These are phyloP conservation scores for Botrytis fabae DNA, from an alignment of 2,329 filamentous ascomycete species.

Conservation along the genomic window DNA sequence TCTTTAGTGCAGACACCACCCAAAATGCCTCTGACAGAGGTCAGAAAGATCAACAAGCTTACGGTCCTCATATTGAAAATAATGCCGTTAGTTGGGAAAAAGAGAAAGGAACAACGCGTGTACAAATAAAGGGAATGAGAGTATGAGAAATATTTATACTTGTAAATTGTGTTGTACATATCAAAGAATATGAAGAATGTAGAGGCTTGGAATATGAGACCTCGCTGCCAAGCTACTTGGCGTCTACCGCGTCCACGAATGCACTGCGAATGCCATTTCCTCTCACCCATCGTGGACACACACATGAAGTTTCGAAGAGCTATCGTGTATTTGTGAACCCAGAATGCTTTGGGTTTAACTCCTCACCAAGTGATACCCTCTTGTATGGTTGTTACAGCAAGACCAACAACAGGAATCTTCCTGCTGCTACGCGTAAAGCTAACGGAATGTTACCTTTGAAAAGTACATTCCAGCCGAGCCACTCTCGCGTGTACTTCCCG, in stretches of 20 bases:
- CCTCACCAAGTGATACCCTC: neutral
- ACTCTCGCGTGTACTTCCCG: neutral
- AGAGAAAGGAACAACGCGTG: neutral
- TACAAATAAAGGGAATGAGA: neutral
- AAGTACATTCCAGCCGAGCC: constrained; percentile 5
- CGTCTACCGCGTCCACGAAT: neutral
- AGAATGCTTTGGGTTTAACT: too few relatives aligned
- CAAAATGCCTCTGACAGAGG: neutral
- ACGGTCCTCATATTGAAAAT: constrained; percentile 21
- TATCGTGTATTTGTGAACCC: neutral
- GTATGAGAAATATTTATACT: constrained; percentile 16
- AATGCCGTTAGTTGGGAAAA: neutral
- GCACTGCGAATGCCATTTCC: neutral
- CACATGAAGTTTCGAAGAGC: neutral
- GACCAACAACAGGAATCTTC: neutral
- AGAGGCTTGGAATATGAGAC: constrained; percentile 1
- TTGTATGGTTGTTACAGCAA: too few relatives aligned
- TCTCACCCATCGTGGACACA: too few relatives aligned
- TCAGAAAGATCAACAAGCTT: constrained; percentile 17
- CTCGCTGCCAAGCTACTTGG: neutral
- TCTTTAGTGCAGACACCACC: constrained; percentile 1
- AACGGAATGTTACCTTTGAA: constrained; percentile 1
- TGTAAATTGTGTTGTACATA: constrained; percentile 13
- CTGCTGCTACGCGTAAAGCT: neutral
- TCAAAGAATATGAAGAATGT: constrained; percentile 19